Percentiles rank a stretch among this genome's conserved stretches.
These are phyloP conservation scores for Xylaria sp. DNA, from an alignment of 2,329 filamentous ascomycete genomes.

Conservation along the genomic window DNA sequence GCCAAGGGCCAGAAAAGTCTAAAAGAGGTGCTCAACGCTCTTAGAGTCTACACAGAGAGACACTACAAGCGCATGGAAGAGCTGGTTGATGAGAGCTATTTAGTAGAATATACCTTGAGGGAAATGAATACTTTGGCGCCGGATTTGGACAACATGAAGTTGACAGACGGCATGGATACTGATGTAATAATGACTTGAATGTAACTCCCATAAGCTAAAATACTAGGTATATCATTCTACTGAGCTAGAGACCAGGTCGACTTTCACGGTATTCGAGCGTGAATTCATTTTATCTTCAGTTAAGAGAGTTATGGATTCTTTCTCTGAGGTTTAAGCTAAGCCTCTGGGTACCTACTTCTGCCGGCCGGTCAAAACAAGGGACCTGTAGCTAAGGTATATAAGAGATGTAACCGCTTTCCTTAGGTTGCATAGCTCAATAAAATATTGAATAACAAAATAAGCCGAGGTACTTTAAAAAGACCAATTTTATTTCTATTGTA, in stretches of 20 bases:
- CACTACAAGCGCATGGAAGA: slow-evolving; percentile 93
- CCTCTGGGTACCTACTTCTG: too few species aligned
- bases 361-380: too few species aligned
- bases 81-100: slow-evolving; percentile 90
- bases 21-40: slow-evolving; percentile 85
- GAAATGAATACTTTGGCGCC: slow-evolving; percentile 85
- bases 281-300: too few species aligned
- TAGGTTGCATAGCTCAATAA: too few species aligned
- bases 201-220: slow-evolving; percentile 18
- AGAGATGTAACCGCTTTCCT: too few species aligned
- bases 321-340: too few species aligned
- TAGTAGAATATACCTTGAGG: slow-evolving; percentile 90
- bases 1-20: slow-evolving; percentile 71
- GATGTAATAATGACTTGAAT: slow-evolving; percentile 55
- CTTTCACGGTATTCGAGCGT: too few species aligned
- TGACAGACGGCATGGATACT: slow-evolving; percentile 52
- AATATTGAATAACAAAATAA: too few species aligned
- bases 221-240: not conserved
- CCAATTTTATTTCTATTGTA: too few species aligned
- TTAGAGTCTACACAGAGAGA: slow-evolving; percentile 89
- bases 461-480: too few species aligned
- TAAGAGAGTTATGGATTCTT: too few species aligned
- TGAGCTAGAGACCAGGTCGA: not conserved
- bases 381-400: too few species aligned
- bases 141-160: slow-evolving; percentile 51